A percentile compares a stretch with the other conserved stretches of the same genome.
Evolutionary conservation across 306 rosid species (phyloP).

Genomic region (Heteromeles arbutifolia): DNA sequence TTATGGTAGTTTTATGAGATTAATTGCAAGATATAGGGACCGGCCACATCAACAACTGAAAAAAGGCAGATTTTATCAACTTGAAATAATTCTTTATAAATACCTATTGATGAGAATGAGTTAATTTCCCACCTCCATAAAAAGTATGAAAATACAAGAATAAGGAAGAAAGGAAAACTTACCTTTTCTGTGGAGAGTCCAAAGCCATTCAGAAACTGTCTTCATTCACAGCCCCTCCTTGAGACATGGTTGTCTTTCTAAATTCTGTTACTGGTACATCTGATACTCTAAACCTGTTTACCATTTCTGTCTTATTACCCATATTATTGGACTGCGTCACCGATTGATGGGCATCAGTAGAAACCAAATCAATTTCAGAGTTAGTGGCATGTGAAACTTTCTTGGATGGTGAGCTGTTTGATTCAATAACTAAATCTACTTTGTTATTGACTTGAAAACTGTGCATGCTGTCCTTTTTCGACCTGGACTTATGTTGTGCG

Average conservation of each 20-base stretch:
- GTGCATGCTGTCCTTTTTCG: slow-evolving; percentile 59
- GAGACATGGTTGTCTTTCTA: slow-evolving; percentile 36
- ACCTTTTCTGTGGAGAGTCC: slow-evolving; percentile 96
- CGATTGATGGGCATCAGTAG: slow-evolving; percentile 39
- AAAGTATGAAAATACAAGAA: neutral
- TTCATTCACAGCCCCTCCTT: slow-evolving; percentile 36
- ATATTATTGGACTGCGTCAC: slow-evolving; percentile 24
- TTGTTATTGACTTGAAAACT: slow-evolving; percentile 69
- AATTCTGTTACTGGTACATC: slow-evolving; percentile 55
- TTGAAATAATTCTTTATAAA: slow-evolving; percentile 10
- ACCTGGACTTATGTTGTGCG: slow-evolving; percentile 28
- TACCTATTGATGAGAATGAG: slow-evolving; percentile 1
- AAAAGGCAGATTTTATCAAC: slow-evolving; percentile 17
- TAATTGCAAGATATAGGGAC: too few species aligned
- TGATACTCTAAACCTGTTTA: slow-evolving; percentile 55
- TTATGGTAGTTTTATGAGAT: too few species aligned
- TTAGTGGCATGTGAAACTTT: slow-evolving; percentile 28
- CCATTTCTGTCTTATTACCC: slow-evolving; percentile 34
- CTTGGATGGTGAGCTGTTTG: slow-evolving; percentile 39
- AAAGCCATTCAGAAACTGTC: slow-evolving; percentile 91
- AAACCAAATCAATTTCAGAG: slow-evolving; percentile 56
- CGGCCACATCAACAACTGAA: slow-evolving; percentile 89
- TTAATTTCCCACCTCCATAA: neutral
- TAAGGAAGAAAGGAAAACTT: slow-evolving; percentile 11
- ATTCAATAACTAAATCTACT: slow-evolving; percentile 60